Conservation (phyloP, 2,329 filamentous ascomycete species). For the Huntiella abstrusa region DNA sequence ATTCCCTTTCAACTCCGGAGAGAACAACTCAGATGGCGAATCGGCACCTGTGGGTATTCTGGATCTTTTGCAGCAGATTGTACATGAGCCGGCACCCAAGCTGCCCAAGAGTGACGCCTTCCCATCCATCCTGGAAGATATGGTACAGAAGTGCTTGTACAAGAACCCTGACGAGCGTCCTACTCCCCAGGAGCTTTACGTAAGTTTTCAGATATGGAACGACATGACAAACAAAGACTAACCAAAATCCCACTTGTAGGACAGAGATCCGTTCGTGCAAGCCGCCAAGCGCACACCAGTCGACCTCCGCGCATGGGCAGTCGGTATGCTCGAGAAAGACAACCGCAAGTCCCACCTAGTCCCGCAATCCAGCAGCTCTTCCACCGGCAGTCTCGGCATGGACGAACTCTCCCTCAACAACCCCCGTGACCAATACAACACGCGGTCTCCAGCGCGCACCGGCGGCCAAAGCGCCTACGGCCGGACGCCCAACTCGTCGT, state of each 20-base stretch:
- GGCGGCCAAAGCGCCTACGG: slow-evolving; percentile 16
- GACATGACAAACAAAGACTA: background rate
- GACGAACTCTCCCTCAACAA: slow-evolving; percentile 31
- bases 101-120: slow-evolving; percentile 96
- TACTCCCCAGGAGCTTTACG: slow-evolving; percentile 82
- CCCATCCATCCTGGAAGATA: slow-evolving; percentile 82
- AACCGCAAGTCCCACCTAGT: slow-evolving; percentile 89
- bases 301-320: slow-evolving; percentile 81
- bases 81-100: slow-evolving; percentile 83
- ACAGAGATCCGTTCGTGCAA: slow-evolving; percentile 84
- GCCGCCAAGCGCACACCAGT: slow-evolving; percentile 94
- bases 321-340: slow-evolving; percentile 82
- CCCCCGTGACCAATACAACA: slow-evolving; percentile 20
- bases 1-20: slow-evolving; percentile 74
- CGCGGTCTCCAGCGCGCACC: slow-evolving; percentile 33
- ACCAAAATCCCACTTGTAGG: slow-evolving; percentile 29
- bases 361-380: slow-evolving; percentile 49
- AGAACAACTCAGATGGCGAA: slow-evolving; percentile 51
- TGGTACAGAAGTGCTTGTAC: slow-evolving; percentile 87
- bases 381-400: slow-evolving; percentile 27
- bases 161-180: slow-evolving; percentile 80
- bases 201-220: slow-evolving; percentile 25
- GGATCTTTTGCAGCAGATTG: slow-evolving; percentile 90
- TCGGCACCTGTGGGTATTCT: slow-evolving; percentile 84
- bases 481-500: slow-evolving; percentile 2